phyloP scores from a whole-genome alignment of 352 stramenopile species.

The Phytophthora melonis region DNA sequence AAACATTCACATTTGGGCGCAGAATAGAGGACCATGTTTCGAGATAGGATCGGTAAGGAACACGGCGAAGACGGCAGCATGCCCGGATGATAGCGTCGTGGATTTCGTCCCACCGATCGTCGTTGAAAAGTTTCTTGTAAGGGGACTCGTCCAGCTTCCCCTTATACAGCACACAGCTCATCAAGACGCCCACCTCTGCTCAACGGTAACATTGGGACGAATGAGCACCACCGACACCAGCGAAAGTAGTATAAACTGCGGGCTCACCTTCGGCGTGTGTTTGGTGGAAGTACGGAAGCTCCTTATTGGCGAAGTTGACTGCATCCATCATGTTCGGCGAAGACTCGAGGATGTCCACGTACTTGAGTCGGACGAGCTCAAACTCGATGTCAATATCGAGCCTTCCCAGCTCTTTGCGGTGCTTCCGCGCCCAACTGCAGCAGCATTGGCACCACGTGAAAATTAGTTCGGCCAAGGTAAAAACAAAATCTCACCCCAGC shows the following conservation, averaged over 20 bases:
- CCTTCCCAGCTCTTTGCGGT: conserved; percentile 58
- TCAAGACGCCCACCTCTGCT: conserved; percentile 77
- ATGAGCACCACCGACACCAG: background rate
- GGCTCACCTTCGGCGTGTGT: conserved; percentile 63
- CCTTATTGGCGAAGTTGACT: conserved; percentile 71
- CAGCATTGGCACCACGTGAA: conserved; percentile 8
- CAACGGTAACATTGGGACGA: background rate
- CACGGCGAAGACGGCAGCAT: conserved; percentile 74
- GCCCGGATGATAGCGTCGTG: conserved; percentile 73
- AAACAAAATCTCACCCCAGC: background rate
- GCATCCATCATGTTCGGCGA: conserved; percentile 76
- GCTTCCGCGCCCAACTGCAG: conserved; percentile 66
- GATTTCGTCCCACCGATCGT: conserved; percentile 78
- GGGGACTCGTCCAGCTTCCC: conserved; percentile 74
- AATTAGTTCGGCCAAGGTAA: background rate
- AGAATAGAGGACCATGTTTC: conserved; percentile 63
- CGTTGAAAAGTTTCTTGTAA: conserved; percentile 81
- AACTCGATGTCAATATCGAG: conserved; percentile 85
- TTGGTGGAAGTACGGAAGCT: conserved; percentile 67
- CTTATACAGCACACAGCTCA: conserved; percentile 87
- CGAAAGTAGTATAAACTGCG: background rate
- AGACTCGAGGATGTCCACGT: conserved; percentile 76
- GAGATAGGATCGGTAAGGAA: conserved; percentile 79
- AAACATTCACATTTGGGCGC: background rate
- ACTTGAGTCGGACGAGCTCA: conserved; percentile 84